Evolutionary conservation across 768 basidiomycete species (phyloP), one percentile per base, ranked within the genome.

Genomic region (Leccinum subtestaceum): DNA sequence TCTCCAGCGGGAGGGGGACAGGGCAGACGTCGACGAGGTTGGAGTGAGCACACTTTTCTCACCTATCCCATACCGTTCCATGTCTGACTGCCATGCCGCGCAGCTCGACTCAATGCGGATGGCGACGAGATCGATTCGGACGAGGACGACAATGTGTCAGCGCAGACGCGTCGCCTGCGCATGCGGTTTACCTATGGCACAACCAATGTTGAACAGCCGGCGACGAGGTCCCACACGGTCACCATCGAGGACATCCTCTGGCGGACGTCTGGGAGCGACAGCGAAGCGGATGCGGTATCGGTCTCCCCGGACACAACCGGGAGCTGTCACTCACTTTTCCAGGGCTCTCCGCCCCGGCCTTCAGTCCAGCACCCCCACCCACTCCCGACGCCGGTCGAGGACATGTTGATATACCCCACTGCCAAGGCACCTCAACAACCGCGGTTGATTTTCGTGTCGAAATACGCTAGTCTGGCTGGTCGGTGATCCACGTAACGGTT

Each of bases 121-220:
- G 87, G 87, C 1, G 82, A 88, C 60, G 85, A 87, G 66, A 80
- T 87, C 57, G 76, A 84, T 2, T 78, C 80, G 0, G 84, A 84
- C 19, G 84, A 85, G 64, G 86, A 88, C 60, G 81, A 83, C 38
- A 59, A 60, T 31, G 64, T 59, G 53, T 74, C 85, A 17, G 84
- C 86, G 59, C 80, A 83, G 31, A 71, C 76, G 29, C 79, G 82
- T 36, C 81, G 79, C 56, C 75, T 78, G 66, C 78, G 81, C 10
- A 65, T 81, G 72, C 72, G 70, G 8, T 62, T 68, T 43, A 57
- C 70, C 29, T 63, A 74, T 29, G 64, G 66, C 29, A 51, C 52
- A 13, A 51, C 62, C 2, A 58, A 32, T 29, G 53, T 48, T 21
- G 61, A 66, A 12, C 77, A 75, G 32, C 73, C 74, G 17, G 60